Evolutionary conservation across 352 stramenopile species (phyloP).

Genomic region (Pythium coloratum): DNA sequence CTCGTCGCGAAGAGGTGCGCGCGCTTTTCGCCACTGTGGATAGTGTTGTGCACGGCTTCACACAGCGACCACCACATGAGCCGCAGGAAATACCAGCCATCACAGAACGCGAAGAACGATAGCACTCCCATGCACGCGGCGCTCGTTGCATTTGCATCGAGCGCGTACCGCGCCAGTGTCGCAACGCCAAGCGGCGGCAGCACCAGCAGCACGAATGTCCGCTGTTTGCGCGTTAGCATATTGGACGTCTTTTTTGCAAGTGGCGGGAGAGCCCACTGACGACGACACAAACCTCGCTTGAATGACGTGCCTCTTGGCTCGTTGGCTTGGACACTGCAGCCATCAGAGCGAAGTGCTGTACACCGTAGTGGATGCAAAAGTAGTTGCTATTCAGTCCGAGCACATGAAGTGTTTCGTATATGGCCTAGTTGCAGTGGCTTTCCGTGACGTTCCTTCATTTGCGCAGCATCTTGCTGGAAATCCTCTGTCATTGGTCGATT

Average conservation of each 20-base stretch:
- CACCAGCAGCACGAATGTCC: background rate
- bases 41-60: slow-evolving; percentile 25
- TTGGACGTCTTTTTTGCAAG: background rate
- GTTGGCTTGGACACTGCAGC: no score
- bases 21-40: slow-evolving; percentile 25
- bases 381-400: no score
- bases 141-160: background rate
- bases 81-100: slow-evolving; percentile 79
- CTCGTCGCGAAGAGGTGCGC: slow-evolving; percentile 56
- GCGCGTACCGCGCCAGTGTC: background rate
- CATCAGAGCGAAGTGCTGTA: background rate
- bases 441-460: background rate
- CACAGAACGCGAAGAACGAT: slow-evolving; percentile 65
- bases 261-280: background rate
- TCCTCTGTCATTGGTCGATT: slow-evolving; percentile 46
- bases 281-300: background rate
- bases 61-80: slow-evolving; percentile 28
- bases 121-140: slow-evolving; percentile 34
- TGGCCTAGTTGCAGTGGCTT: background rate
- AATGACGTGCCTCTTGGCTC: background rate
- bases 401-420: no score
- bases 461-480: slow-evolving; percentile 66
- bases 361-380: no score
- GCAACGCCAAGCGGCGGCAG: background rate
- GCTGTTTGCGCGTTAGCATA: background rate